phyloP scores from a whole-genome alignment of 1,284 basidiomycete species.

The Cutaneotrichosporon sp. region DNA sequence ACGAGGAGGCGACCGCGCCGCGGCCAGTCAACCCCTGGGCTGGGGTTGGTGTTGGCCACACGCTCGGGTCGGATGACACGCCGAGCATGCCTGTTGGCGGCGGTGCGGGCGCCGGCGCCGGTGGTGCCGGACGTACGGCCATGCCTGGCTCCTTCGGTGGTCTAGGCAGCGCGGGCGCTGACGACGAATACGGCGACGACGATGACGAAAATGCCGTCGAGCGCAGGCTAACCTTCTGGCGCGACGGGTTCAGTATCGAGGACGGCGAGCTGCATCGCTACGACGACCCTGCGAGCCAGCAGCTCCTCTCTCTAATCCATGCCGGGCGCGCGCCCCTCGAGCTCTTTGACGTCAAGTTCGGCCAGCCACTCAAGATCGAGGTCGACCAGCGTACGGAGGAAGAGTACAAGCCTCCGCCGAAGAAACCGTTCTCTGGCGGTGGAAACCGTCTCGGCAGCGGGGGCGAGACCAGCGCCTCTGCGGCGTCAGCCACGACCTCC shows the following conservation, averaged over 20 bases:
- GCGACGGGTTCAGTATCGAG: conserved; percentile 87
- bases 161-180: conserved; percentile 13
- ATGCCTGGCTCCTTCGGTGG: conserved; percentile 14
- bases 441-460: conserved; percentile 71
- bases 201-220: conserved; percentile 58
- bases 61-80: conserved; percentile 76
- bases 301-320: conserved; percentile 71
- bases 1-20: conserved; percentile 17
- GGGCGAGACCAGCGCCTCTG: conserved; percentile 24
- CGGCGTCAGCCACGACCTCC: conserved; percentile 37
- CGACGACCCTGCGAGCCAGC: conserved; percentile 70
- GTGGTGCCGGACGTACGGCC: not conserved
- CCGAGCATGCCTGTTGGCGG: conserved; percentile 51
- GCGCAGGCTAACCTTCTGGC: conserved; percentile 87
- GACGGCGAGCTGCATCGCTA: conserved; percentile 82
- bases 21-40: conserved; percentile 6
- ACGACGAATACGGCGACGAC: conserved; percentile 46
- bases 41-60: conserved; percentile 57
- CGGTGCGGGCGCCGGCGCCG: not conserved
- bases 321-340: conserved; percentile 73
- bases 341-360: conserved; percentile 68
- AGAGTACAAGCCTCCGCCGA: conserved; percentile 58
- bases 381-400: conserved; percentile 71
- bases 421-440: conserved; percentile 61
- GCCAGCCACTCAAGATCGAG: conserved; percentile 80